Conservation (phyloP, 768 basidiomycete genomes). For the Serpula lacrymans region DNA sequence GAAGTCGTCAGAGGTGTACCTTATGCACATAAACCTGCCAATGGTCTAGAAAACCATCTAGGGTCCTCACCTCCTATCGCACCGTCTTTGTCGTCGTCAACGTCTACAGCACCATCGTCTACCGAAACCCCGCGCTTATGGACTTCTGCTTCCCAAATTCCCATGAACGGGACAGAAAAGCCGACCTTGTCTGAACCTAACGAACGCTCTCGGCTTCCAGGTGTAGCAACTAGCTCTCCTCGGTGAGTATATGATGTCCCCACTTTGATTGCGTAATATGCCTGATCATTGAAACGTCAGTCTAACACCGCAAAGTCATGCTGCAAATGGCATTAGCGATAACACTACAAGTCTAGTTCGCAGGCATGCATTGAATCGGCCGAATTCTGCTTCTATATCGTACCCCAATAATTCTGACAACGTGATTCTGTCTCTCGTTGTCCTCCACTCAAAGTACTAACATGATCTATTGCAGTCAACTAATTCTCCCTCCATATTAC, state of each 20-base stretch:
- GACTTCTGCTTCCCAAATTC: conserved; percentile 5
- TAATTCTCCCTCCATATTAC: conserved; percentile 31
- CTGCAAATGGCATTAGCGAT: conserved; percentile 14
- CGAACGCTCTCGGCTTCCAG: conserved; percentile 7
- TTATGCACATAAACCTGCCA: conserved; percentile 15
- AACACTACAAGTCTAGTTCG: conserved; percentile 22
- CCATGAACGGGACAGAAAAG: conserved; percentile 16
- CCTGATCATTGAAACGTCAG: conserved; percentile 11
- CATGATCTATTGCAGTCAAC: conserved; percentile 27
- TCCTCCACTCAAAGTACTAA: too few species aligned
- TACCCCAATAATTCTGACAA: conserved; percentile 48
- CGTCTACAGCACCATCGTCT: conserved; percentile 17
- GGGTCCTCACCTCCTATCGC: conserved; percentile 25
- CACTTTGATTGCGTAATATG: conserved; percentile 3
- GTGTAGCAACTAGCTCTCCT: conserved; percentile 10
- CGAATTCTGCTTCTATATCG: conserved; percentile 42
- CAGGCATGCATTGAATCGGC: conserved; percentile 41
- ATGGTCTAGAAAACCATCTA: conserved; percentile 18
- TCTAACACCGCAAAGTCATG: conserved; percentile 9
- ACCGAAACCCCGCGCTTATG: conserved; percentile 14
- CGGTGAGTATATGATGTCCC: conserved; percentile 15
- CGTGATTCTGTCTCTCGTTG: conserved; percentile 32
- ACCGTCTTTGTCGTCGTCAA: conserved; percentile 11
- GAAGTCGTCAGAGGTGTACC: conserved; percentile 29
- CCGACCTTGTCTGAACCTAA: conserved; percentile 3